Evolutionary conservation across 257 asterid genomes (phyloP), one percentile per base, ranked within the genome.

Genomic region (Solanum chmielewskii): DNA sequence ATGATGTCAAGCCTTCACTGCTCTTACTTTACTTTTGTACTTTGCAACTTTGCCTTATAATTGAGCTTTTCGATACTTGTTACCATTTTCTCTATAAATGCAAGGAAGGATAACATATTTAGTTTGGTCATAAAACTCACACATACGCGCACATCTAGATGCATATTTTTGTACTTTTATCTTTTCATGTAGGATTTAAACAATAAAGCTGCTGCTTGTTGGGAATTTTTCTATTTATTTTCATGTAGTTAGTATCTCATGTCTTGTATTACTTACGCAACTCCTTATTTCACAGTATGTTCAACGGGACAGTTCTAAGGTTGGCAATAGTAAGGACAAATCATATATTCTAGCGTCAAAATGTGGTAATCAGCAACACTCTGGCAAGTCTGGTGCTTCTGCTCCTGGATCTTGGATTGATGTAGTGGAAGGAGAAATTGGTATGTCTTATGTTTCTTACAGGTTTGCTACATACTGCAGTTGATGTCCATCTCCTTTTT

Each of bases 241-340:
- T 41, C 59, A 41, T 41, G 21, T 12, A 25, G 59, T 76, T 42
- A 41, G 35, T 41, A 76, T 41, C 59, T 41, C 83, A 23, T 37
- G 29, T 76, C 83, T 23, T 76, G 20, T 12, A 76, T 23, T 76
- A 52, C 60, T 76, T 41, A 76, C 83, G 3, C 3, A 68, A 80
- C 84, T 89, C 88, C 39, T 87, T 81, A 49, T 90, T 73, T 45
- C 45, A 76, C 96, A 94, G 98, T 95, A 95, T 66, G 95, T 95
- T 86, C 88, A 84, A 45, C 92, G 96, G 92, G 96, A 94, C 62
- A 89, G 88, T 90, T 87, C 93, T 86, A 94, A 93, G 92, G 86
- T 68, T 87, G 87, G 86, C 74, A 88, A 88, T 88, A 88, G 92
- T 91, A 95, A 92, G 90, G 95, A 93, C 88, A 95, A 91, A 88